Evolutionary conservation across 169 alveolate species (phyloP).

Genomic region (Pseudocohnilembus persalinus): DNA sequence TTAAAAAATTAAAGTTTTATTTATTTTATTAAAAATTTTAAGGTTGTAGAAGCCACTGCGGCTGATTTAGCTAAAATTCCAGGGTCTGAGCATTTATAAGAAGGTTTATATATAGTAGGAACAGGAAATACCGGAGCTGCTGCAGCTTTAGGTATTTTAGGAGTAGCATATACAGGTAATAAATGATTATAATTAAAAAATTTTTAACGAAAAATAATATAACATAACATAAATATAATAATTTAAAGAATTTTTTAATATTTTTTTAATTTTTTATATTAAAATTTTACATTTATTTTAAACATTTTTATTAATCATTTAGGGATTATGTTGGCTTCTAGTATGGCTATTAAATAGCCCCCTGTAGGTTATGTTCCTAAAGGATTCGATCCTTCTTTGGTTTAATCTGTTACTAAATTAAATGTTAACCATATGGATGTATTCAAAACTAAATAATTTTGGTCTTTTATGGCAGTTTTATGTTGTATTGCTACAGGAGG

Average conservation of each 20-base stretch:
- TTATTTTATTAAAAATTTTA: too few relatives aligned
- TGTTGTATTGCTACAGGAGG: background rate
- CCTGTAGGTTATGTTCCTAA: background rate
- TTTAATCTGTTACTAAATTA: background rate
- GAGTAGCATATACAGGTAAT: background rate
- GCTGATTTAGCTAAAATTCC: background rate
- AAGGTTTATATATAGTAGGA: background rate
- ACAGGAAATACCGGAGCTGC: background rate
- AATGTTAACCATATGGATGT: background rate
- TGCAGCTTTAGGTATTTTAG: background rate
- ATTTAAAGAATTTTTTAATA: too few relatives aligned
- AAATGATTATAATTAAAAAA: too few relatives aligned
- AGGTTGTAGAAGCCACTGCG: background rate
- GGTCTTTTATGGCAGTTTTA: background rate
- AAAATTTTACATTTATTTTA: too few relatives aligned
- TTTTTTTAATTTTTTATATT: too few relatives aligned
- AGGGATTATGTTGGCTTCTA: background rate
- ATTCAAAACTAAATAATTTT: background rate
- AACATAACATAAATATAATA: too few relatives aligned
- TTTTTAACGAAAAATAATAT: too few relatives aligned
- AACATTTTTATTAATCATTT: too few relatives aligned
- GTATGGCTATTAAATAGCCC: background rate
- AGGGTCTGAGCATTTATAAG: background rate
- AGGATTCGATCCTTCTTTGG: background rate
- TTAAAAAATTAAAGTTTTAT: too few relatives aligned